Base-by-base conservation (phyloP, 225 moss, liverwort and hornwort species). In the Ulota crispa region DNA sequence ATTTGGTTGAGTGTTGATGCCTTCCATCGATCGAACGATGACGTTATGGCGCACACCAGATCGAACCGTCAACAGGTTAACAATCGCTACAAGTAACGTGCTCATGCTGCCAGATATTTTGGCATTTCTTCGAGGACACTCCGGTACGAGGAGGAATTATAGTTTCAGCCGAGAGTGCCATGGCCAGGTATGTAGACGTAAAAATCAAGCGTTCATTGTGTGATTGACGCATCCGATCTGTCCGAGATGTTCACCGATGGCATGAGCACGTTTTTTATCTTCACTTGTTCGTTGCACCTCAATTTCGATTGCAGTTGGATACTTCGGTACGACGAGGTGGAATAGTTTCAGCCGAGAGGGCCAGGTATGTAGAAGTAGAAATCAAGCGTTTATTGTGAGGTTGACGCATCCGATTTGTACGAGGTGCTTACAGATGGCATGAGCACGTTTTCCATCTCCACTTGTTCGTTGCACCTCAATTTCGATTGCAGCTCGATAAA, bases 1-100 rank as follows among this genome's bases (percentile, higher is more conserved):
- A 43, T 26, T 54, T 21, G 64, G 80, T 75, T 43, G 82, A 74
- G 69, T 80, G 83, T 72, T 20, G 42, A 69, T 78, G 78, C 78
- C 74, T 56, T 78, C 78, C 63, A 9, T 31, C 62, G 77, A 73
- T 83, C 80, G 57, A 37, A 74, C 61, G 74, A 23, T 62, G 62
- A 62, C 57, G 43, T 43, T 59, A 76, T 86, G 82, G 79, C 64
- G 68, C 72, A 52, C 42, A 27, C 23, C 19, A 69, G 66, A 76
- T 59, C 68, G 77, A 15, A 67, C 60, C 55, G 73, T 68, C 73
- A 34, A 43, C 66, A 67, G 66, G 32, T 27, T 60, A 28, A 18
- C 80, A 34, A 52, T 60, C 52, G 32, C 69, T n/a, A 52, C 37
- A 78, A 62, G 83, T 55, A 62, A 68, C 76, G 80, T 39, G 37